These are phyloP conservation scores for Coriolopsis trogii DNA, from an alignment of 1,284 basidiomycete species.

Conservation along the genomic window DNA sequence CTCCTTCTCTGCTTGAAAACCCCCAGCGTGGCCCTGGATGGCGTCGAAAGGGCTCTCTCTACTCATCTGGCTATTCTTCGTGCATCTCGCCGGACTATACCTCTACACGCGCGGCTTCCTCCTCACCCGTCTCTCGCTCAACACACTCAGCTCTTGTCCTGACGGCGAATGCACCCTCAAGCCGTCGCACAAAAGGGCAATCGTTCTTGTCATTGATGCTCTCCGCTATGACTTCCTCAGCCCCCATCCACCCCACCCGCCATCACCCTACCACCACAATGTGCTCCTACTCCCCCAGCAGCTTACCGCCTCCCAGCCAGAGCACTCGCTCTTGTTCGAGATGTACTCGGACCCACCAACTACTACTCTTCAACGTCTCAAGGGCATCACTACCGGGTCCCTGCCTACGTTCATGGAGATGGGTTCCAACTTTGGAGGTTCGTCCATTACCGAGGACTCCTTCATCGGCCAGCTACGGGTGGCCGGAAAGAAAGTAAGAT, in stretches of 20 bases:
- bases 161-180: slow-evolving; percentile 50
- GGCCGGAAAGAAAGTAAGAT: slow-evolving; percentile 60
- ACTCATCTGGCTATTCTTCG: slow-evolving; percentile 60
- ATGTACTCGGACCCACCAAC: slow-evolving; percentile 95
- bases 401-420: slow-evolving; percentile 96
- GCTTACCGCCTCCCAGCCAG: slow-evolving; percentile 63
- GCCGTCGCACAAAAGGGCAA: slow-evolving; percentile 75
- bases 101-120: slow-evolving; percentile 91
- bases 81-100: slow-evolving; percentile 68
- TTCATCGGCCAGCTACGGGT: slow-evolving; percentile 63
- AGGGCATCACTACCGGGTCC: slow-evolving; percentile 94
- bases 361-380: slow-evolving; percentile 93
- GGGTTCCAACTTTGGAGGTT: slow-evolving; percentile 89
- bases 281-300: slow-evolving; percentile 80
- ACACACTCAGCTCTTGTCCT: slow-evolving; percentile 55
- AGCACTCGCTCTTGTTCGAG: slow-evolving; percentile 85
- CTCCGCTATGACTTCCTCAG: slow-evolving; percentile 95
- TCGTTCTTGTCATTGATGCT: slow-evolving; percentile 91
- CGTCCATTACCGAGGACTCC: slow-evolving; percentile 88
- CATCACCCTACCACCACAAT: slow-evolving; percentile 80
- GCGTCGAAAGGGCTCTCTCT: slow-evolving; percentile 35
- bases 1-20: no score
- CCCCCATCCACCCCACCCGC: slow-evolving; percentile 61
- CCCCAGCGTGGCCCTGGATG: no score
- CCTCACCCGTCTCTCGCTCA: slow-evolving; percentile 79